Percentiles rank a stretch among this genome's conserved stretches.
Conservation (phyloP, 2,329 filamentous ascomycete species). For the Scedosporium aurantiacum region DNA sequence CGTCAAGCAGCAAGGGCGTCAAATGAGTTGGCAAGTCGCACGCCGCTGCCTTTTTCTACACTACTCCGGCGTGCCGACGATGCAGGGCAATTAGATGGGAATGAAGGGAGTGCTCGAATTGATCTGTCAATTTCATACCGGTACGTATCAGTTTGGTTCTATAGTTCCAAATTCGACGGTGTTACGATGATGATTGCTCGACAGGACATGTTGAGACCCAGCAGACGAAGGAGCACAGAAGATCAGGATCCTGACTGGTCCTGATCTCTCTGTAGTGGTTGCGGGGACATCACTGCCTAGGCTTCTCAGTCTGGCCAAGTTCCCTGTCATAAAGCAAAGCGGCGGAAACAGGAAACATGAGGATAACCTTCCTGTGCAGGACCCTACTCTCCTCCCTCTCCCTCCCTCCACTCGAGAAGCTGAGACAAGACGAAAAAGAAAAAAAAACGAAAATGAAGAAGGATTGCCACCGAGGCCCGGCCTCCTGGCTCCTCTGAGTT, state of each 20-base stretch:
- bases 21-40: constrained; percentile 4
- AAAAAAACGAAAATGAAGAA: not conserved
- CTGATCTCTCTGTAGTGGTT: too few species aligned
- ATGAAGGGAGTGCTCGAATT: not conserved
- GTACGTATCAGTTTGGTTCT: not conserved
- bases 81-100: not conserved
- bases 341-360: too few species aligned
- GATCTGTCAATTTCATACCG: too few species aligned
- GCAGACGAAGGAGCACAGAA: not conserved
- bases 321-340: too few species aligned
- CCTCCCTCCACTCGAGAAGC: not conserved
- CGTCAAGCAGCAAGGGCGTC: not conserved
- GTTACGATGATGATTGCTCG: too few species aligned
- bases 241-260: too few species aligned
- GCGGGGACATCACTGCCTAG: too few species aligned
- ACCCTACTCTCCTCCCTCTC: not conserved
- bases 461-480: not conserved
- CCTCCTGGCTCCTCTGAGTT: constrained; percentile 3
- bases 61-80: not conserved
- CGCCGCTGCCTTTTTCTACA: not conserved
- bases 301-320: too few species aligned
- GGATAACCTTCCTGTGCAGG: too few species aligned
- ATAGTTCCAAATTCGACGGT: not conserved
- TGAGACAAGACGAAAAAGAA: not conserved
- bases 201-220: not conserved